Evolutionary conservation across 129 eudicot genomes (phyloP).

Genomic region (Ambrosia trifida): DNA sequence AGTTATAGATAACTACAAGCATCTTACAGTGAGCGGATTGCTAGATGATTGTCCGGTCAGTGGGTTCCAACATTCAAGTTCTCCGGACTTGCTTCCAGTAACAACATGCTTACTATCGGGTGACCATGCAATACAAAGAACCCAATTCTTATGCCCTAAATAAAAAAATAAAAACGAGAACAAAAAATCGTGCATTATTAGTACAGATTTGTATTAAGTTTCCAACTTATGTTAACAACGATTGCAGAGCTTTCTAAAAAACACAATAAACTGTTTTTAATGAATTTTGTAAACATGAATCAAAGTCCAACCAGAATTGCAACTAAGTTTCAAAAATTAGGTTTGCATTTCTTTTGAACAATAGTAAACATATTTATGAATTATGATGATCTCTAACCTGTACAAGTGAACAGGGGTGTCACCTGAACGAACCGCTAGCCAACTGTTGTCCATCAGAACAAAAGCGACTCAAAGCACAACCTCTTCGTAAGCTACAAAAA

Average conservation of each 20-base stretch:
- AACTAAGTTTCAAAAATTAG: no score
- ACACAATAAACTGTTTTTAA: no score
- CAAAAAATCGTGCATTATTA: not conserved
- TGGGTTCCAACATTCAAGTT: constrained; percentile 88
- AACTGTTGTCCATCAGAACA: constrained; percentile 93
- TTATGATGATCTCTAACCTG: constrained; percentile 53
- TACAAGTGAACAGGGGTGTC: constrained; percentile 86
- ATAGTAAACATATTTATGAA: not conserved
- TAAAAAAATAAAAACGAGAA: not conserved
- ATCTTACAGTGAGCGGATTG: constrained; percentile 61
- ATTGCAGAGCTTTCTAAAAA: not conserved
- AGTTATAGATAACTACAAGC: constrained; percentile 13
- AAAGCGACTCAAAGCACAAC: constrained; percentile 96
- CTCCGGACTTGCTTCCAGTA: constrained; percentile 98
- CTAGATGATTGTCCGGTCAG: constrained; percentile 75
- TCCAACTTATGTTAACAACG: not conserved
- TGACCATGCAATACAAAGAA: constrained; percentile 96
- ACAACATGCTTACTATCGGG: constrained; percentile 91
- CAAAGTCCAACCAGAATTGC: no score
- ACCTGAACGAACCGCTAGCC: constrained; percentile 99
- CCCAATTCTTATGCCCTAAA: constrained; percentile 97
- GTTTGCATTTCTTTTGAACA: not conserved
- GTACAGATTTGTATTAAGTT: not conserved
- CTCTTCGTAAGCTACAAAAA: constrained; percentile 74
- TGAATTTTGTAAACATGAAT: no score